Percentiles rank a stretch among this genome's conserved stretches.
Conservation (phyloP, 2,329 filamentous ascomycete species). For the Botrytis aclada region DNA sequence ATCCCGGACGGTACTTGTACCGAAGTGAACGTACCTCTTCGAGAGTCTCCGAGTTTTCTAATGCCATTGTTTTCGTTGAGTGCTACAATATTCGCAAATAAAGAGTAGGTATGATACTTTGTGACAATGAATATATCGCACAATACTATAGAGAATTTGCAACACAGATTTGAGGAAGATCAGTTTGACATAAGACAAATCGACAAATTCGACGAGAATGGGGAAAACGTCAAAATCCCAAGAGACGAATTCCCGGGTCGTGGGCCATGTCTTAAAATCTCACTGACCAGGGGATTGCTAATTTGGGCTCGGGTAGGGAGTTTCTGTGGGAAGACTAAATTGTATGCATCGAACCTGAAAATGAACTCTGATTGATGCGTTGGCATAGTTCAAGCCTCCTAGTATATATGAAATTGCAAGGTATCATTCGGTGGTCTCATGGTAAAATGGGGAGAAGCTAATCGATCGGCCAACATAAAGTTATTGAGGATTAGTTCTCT, state of each 20-base stretch:
- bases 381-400: slow-evolving; percentile 9
- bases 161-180: not conserved
- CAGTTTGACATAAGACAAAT: not conserved
- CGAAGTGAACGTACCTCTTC: slow-evolving; percentile 10
- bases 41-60: not conserved
- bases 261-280: slow-evolving; percentile 20
- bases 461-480: not conserved
- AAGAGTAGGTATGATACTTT: too few relatives aligned
- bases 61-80: not conserved
- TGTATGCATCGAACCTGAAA: not conserved
- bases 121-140: not conserved
- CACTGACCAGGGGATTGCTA: slow-evolving; percentile 3
- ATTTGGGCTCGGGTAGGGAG: slow-evolving; percentile 4
- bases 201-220: slow-evolving; percentile 4
- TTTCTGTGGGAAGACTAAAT: slow-evolving; percentile 4
- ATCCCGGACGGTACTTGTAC: not conserved
- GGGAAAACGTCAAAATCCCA: slow-evolving; percentile 16
- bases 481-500: not conserved
- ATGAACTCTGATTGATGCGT: slow-evolving; percentile 15
- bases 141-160: not conserved
- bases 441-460: not conserved
- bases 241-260: slow-evolving; percentile 17
- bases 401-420: not conserved
- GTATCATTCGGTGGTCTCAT: not conserved
- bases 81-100: not conserved